Percentiles rank a stretch among this genome's conserved stretches.
These are phyloP conservation scores for Kurtzmaniella fragi DNA, from an alignment of 805 yeast genomes.

Conservation along the genomic window DNA sequence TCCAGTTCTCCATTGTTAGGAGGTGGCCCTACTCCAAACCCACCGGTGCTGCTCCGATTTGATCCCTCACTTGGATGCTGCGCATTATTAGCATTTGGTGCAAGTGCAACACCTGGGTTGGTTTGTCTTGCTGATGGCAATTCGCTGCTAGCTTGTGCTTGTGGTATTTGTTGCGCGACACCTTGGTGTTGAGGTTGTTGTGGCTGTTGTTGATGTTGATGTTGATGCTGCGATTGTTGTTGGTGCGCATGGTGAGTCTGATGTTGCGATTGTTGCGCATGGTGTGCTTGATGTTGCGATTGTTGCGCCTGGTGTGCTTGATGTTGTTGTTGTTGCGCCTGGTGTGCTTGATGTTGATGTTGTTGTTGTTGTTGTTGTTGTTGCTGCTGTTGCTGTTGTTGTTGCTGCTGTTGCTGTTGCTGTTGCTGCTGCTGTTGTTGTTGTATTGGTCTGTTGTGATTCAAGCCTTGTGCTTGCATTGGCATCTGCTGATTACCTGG, in stretches of 20 bases:
- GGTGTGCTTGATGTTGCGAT: slow-evolving; percentile 2
- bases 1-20: slow-evolving; percentile 9
- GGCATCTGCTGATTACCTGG: too few relatives aligned
- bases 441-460: too few relatives aligned
- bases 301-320: slow-evolving; percentile 4
- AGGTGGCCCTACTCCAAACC: neutral
- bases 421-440: slow-evolving; percentile 4
- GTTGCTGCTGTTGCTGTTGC: slow-evolving; percentile 2
- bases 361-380: slow-evolving; percentile 5
- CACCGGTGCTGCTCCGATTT: too few relatives aligned
- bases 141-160: slow-evolving; percentile 15
- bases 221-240: slow-evolving; percentile 13
- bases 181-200: slow-evolving; percentile 4
- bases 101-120: slow-evolving; percentile 2
- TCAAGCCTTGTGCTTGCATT: too few relatives aligned
- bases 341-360: slow-evolving; percentile 2
- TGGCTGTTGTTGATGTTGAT: slow-evolving; percentile 15
- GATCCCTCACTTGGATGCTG: too few relatives aligned
- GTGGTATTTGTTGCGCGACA: slow-evolving; percentile 6
- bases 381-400: neutral
- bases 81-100: too few relatives aligned
- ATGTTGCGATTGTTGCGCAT: slow-evolving; percentile 4
- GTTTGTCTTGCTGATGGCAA: neutral
- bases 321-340: slow-evolving; percentile 3
- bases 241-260: slow-evolving; percentile 9